Base-by-base conservation (phyloP, 1,284 basidiomycete genomes). In the Pterula multifida region DNA sequence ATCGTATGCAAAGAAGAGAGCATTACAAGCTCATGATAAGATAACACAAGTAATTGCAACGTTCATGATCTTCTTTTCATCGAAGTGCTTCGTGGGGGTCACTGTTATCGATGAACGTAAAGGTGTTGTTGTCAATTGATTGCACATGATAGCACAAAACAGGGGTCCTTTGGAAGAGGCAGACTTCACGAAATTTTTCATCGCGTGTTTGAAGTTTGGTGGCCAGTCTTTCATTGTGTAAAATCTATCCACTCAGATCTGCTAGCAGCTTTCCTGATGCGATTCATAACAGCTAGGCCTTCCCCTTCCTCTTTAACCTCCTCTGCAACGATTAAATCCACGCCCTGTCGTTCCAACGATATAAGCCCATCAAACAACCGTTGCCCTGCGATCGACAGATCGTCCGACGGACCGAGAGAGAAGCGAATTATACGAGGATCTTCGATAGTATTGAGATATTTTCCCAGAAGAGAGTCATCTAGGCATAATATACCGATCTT, bases 261-360 rank as follows among this genome's bases (percentile, higher is more conserved):
- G 2, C 83, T 79, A 2, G 93, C 92, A 1, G 96, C 95, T 65
- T 98, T 98, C 54, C 78, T 79, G n/a, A 94, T 79, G n/a, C 95
- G 75, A 63, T 98, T 98, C 94, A 98, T 98, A 23, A 98, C 81
- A 1, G 96, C 96, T 45, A 98, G 66, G 0, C 95, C 96, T 56
- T 97, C 85, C 24, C 81, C 78, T 19, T 76, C 76, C 63, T 97
- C 91, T 28, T 72, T 65, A 17, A 97, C 75, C 52, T 85, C 91
- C 65, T 98, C 94, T 48, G 96, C 78, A 13, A 98, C 64, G 57
- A 99, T 98, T 25, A 83, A 60, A 58, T 93, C 82, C 3, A 92
- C 92, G 1, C 81, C 81, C 23, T 47, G 22, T 48, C 65, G 67
- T 59, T 98, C 94, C 36, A 97, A 70, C 1, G 81, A 78, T 44